Conservation (phyloP, 352 stramenopile species). For the Phytopythium delawarense region DNA sequence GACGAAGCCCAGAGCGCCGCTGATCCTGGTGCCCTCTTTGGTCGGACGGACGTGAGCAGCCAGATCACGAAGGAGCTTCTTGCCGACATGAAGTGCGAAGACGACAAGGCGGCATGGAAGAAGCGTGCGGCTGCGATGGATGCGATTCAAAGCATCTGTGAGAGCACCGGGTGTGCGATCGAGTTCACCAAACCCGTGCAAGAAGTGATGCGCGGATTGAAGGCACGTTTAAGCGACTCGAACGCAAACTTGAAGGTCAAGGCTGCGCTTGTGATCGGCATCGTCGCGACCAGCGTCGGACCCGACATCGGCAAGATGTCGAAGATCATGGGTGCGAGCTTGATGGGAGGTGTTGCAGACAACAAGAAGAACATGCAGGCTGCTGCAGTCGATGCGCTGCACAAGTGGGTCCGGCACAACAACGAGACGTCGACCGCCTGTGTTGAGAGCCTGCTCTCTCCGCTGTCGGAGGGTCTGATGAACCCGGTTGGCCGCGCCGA, state of each 20-base stretch:
- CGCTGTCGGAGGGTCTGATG: conserved; percentile 61
- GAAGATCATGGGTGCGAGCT: conserved; percentile 64
- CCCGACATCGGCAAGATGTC: conserved; percentile 78
- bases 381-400: conserved; percentile 67
- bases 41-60: conserved; percentile 66
- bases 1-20: conserved; percentile 39
- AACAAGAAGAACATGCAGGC: conserved; percentile 89
- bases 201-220: conserved; percentile 71
- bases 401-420: conserved; percentile 84
- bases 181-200: conserved; percentile 81
- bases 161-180: conserved; percentile 67
- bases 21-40: conserved; percentile 60
- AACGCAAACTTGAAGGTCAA: conserved; percentile 88
- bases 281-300: conserved; percentile 71
- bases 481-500: conserved; percentile 81
- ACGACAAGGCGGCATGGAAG: conserved; percentile 84
- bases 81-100: conserved; percentile 81
- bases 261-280: conserved; percentile 74
- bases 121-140: conserved; percentile 83
- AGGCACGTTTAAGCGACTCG: conserved; percentile 75
- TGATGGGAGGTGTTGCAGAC: conserved; percentile 72
- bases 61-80: conserved; percentile 87
- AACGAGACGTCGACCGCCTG: conserved; percentile 54
- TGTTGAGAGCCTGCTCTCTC: conserved; percentile 66
- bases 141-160: conserved; percentile 69